Conservation (phyloP, 108 stramenopile genomes). For the Pseudonitzschia multistriata region DNA sequence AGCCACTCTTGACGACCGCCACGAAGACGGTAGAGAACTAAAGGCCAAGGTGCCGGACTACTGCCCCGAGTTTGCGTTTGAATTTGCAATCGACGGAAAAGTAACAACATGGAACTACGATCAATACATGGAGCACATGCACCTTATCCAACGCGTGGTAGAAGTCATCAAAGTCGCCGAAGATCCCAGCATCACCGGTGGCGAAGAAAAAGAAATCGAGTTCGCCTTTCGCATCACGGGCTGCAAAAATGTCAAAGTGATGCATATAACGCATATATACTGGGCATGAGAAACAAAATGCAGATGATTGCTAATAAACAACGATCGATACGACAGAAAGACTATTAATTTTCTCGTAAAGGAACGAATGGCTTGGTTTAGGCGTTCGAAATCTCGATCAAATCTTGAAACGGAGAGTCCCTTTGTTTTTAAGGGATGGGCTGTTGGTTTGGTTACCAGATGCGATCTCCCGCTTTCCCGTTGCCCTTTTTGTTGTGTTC, state of each 20-base stretch:
- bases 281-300: constrained; percentile 24
- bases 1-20: background rate
- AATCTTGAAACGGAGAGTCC: too few relatives aligned
- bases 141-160: constrained; percentile 26
- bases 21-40: background rate
- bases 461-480: background rate
- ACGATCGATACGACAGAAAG: background rate
- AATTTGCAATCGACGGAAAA: constrained; percentile 53
- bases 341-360: too few relatives aligned
- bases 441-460: background rate
- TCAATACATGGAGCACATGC: constrained; percentile 27
- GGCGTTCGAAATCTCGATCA: too few relatives aligned
- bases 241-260: constrained; percentile 19
- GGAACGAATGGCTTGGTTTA: too few relatives aligned
- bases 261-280: constrained; percentile 45
- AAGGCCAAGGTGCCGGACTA: constrained; percentile 16
- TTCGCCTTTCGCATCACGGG: constrained; percentile 57
- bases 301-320: background rate
- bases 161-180: constrained; percentile 42
- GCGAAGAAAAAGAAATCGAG: constrained; percentile 38
- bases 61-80: constrained; percentile 48
- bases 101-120: constrained; percentile 24
- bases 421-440: too few relatives aligned
- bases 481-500: background rate
- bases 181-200: constrained; percentile 36